Conservation (phyloP, 306 rosid genomes). For the Cajanus cajan region DNA sequence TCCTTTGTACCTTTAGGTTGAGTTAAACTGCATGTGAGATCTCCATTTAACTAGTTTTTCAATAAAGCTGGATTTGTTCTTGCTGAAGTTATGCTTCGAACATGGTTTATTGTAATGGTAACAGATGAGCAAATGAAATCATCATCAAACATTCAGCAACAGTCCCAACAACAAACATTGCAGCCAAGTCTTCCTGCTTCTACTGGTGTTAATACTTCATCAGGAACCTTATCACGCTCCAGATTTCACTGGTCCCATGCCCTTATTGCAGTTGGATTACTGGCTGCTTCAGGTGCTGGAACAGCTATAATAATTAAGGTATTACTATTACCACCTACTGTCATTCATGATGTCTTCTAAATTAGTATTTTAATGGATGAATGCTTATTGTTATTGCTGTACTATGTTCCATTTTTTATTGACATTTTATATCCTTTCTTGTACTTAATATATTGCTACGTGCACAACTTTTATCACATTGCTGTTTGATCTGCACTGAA, state of each 20-base stretch:
- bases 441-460: not conserved
- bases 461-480: conserved; percentile 11
- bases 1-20: not conserved
- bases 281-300: conserved; percentile 87
- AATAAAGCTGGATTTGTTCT: conserved; percentile 7
- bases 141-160: conserved; percentile 54
- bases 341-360: conserved; percentile 17
- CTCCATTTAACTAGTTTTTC: not conserved
- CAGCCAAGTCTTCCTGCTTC: conserved; percentile 58
- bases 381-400: not conserved
- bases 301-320: conserved; percentile 82
- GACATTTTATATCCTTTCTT: conserved; percentile 26
- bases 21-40: conserved; percentile 19
- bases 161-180: conserved; percentile 47
- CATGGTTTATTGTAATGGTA: conserved; percentile 28
- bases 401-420: conserved; percentile 18
- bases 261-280: conserved; percentile 63
- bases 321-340: conserved; percentile 25
- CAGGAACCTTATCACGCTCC: conserved; percentile 43
- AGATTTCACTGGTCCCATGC: conserved; percentile 91
- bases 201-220: conserved; percentile 37
- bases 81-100: conserved; percentile 21
- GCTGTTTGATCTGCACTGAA: conserved; percentile 25
- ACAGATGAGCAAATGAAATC: conserved; percentile 60
- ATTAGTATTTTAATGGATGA: conserved; percentile 7